These are phyloP conservation scores for Ophioceras dolichostomum DNA, from an alignment of 2,329 filamentous ascomycete genomes.

Conservation along the genomic window DNA sequence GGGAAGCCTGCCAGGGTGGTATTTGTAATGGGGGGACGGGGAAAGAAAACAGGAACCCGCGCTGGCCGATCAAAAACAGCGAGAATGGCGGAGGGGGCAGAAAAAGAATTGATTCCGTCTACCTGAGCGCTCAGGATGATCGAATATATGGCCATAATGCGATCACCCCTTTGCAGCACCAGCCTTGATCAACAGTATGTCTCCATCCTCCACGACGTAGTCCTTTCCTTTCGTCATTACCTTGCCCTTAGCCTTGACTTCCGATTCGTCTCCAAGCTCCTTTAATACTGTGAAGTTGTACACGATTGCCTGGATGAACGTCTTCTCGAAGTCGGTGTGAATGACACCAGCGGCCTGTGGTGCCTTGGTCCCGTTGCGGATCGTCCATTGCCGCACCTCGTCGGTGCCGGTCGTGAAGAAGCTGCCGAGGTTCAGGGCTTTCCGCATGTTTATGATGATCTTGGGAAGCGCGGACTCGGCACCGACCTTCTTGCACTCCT, in stretches of 20 bases:
- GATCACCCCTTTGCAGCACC: constrained; percentile 64
- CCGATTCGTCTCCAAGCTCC: constrained; percentile 78
- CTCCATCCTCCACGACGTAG: constrained; percentile 78
- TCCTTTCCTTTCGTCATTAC: constrained; percentile 98
- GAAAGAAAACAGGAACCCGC: too few species aligned
- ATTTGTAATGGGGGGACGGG: too few species aligned
- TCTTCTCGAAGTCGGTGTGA: constrained; percentile 98
- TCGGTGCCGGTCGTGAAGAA: constrained; percentile 97
- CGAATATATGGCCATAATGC: too few species aligned
- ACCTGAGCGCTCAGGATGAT: too few species aligned
- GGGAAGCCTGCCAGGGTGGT: too few species aligned
- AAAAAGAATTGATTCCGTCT: too few species aligned
- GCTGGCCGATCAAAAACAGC: too few species aligned
- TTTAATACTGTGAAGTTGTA: constrained; percentile 78
- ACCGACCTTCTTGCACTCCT: constrained; percentile 81
- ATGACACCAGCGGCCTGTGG: constrained; percentile 96
- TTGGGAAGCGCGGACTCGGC: constrained; percentile 86
- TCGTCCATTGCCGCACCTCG: constrained; percentile 97
- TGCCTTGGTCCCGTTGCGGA: constrained; percentile 92
- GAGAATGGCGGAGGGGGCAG: too few species aligned
- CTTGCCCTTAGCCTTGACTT: constrained; percentile 85
- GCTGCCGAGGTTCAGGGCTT: constrained; percentile 75
- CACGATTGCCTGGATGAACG: constrained; percentile 91
- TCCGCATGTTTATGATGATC: constrained; percentile 85
- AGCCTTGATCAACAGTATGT: constrained; percentile 78